phyloP scores from a whole-genome alignment of 2,329 filamentous ascomycete genomes.

The Rugonectria rugulosa region DNA sequence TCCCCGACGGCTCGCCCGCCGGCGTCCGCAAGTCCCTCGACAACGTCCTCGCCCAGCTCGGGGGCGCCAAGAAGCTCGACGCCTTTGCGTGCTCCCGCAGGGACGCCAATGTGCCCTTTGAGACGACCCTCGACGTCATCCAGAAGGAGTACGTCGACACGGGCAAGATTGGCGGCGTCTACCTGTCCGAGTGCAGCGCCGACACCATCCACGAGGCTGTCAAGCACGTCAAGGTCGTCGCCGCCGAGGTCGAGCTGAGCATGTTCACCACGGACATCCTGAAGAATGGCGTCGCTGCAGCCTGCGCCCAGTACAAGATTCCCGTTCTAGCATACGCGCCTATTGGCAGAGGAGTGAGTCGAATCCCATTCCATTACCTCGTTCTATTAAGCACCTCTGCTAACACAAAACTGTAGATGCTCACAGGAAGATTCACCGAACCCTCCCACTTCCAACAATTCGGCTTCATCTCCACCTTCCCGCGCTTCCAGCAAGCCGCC shows the following conservation, averaged over 20 bases:
- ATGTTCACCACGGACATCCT: constrained; percentile 58
- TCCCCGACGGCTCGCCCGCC: constrained; percentile 60
- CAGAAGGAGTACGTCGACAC: constrained; percentile 57
- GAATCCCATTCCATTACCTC: no score
- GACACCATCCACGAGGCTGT: constrained; percentile 57
- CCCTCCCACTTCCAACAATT: constrained; percentile 32
- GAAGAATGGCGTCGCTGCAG: constrained; percentile 59
- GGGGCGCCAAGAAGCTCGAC: constrained; percentile 67
- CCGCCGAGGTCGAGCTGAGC: constrained; percentile 64
- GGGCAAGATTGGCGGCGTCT: constrained; percentile 60
- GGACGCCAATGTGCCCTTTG: constrained; percentile 57
- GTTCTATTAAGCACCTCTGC: no score
- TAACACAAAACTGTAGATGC: constrained; percentile 32
- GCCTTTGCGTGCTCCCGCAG: constrained; percentile 66
- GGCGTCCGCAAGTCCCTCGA: constrained; percentile 65
- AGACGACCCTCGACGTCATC: constrained; percentile 53
- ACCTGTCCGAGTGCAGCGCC: constrained; percentile 59
- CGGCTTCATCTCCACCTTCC: constrained; percentile 43
- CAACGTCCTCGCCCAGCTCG: constrained; percentile 46
- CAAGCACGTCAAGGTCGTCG: constrained; percentile 52
- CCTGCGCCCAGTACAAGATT: constrained; percentile 70
- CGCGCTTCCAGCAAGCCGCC: constrained; percentile 68
- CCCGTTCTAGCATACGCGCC: constrained; percentile 78
- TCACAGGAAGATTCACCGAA: constrained; percentile 39
- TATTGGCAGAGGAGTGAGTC: constrained; percentile 62